Percentiles rank a stretch among this genome's conserved stretches.
These are phyloP conservation scores for Entomortierella lignicola DNA, from an alignment of 192 early-diverging fungal genomes.

Conservation along the genomic window DNA sequence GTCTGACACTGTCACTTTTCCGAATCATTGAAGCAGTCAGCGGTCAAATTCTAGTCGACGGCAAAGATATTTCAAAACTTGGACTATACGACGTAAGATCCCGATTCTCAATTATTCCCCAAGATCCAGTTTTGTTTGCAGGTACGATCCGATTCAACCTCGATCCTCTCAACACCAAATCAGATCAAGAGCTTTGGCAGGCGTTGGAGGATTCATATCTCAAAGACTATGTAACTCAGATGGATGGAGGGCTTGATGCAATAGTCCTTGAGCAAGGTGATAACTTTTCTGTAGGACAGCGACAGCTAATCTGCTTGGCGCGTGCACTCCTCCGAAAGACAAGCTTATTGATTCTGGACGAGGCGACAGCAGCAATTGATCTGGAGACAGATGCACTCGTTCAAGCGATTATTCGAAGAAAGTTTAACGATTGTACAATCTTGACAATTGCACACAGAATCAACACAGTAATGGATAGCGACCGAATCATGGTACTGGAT, in stretches of 20 bases:
- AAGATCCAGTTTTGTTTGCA: conserved; percentile 78
- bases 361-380: conserved; percentile 76
- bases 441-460: conserved; percentile 92
- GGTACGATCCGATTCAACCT: conserved; percentile 70
- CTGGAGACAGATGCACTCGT: conserved; percentile 87
- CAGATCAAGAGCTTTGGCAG: conserved; percentile 74
- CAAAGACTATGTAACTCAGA: conserved; percentile 67
- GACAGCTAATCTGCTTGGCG: conserved; percentile 78
- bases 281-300: conserved; percentile 87
- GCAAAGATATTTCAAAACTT: conserved; percentile 58
- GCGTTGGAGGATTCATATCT: conserved; percentile 76
- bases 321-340: conserved; percentile 76
- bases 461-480: conserved; percentile 86
- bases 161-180: conserved; percentile 63
- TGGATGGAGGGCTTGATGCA: conserved; percentile 77
- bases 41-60: conserved; percentile 67
- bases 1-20: conserved; percentile 64
- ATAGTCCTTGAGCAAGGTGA: conserved; percentile 82
- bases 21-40: conserved; percentile 60
- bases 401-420: conserved; percentile 83
- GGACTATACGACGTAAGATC: conserved; percentile 69
- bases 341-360: conserved; percentile 58
- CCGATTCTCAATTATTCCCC: conserved; percentile 83
- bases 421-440: conserved; percentile 82
- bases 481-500: conserved; percentile 80